A percentile compares a stretch with the other conserved stretches of the same genome.
Conservation (phyloP, 257 asterid genomes). For the Anisodus tanguticus region DNA sequence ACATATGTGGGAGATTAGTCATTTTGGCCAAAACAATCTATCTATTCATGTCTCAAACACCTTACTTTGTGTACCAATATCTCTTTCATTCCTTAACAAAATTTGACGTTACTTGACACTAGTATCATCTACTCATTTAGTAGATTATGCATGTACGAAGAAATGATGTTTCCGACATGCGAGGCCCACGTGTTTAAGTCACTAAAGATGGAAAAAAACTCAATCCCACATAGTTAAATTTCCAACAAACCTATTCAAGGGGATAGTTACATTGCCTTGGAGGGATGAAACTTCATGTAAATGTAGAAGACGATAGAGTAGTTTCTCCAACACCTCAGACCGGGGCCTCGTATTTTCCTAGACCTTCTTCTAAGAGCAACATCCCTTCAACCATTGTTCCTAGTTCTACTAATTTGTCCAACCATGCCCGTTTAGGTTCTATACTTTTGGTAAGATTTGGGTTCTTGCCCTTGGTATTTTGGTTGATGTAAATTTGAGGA, state of each 20-base stretch:
- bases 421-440: constrained; percentile 12
- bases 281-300: constrained; percentile 74
- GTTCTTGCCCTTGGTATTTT: constrained; percentile 20
- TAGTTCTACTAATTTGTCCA: constrained; percentile 31
- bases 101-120: too few relatives aligned
- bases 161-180: too few relatives aligned
- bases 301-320: constrained; percentile 35
- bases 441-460: constrained; percentile 32
- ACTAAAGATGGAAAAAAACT: too few relatives aligned
- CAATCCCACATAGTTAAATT: too few relatives aligned
- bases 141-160: too few relatives aligned
- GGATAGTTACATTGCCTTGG: constrained; percentile 69
- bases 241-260: constrained; percentile 38
- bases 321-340: constrained; percentile 54
- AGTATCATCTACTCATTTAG: too few relatives aligned
- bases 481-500: not conserved
- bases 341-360: constrained; percentile 37
- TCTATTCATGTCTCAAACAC: too few relatives aligned
- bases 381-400: constrained; percentile 40
- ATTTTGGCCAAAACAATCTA: too few relatives aligned
- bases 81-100: too few relatives aligned
- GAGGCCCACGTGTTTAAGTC: too few relatives aligned
- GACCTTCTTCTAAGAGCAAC: constrained; percentile 59
- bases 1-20: too few relatives aligned
- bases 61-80: too few relatives aligned